phyloP scores from a whole-genome alignment of 805 yeast genomes.

The Candida yuanshanica region DNA sequence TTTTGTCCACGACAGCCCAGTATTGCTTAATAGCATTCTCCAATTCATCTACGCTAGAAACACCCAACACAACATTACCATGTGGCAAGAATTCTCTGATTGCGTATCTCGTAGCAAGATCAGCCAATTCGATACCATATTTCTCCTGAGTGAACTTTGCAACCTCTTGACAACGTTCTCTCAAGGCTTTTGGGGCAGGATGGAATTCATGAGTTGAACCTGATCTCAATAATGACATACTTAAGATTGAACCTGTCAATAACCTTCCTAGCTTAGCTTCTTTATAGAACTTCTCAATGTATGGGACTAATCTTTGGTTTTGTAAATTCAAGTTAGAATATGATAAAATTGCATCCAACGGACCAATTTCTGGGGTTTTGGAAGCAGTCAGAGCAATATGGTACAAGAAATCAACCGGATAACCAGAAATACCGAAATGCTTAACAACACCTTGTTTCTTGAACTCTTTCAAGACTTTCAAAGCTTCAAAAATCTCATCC shows the following conservation, averaged over 20 bases:
- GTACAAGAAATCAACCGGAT: conserved; percentile 69
- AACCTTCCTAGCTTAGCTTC: conserved; percentile 53
- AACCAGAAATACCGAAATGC: conserved; percentile 79
- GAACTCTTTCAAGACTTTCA: conserved; percentile 51
- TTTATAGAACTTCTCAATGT: conserved; percentile 40
- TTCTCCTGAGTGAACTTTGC: conserved; percentile 33
- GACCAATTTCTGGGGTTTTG: conserved; percentile 41
- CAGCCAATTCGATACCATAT: conserved; percentile 64
- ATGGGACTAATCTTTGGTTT: conserved; percentile 48
- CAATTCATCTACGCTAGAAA: conserved; percentile 60
- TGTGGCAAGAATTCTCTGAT: conserved; percentile 34
- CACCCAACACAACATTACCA: conserved; percentile 71
- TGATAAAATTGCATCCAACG: conserved; percentile 69
- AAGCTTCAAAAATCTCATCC: conserved; percentile 52
- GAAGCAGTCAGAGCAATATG: conserved; percentile 39
- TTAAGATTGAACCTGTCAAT: conserved; percentile 79
- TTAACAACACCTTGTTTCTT: conserved; percentile 58
- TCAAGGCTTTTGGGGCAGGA: conserved; percentile 64
- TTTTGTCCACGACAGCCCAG: conserved; percentile 36
- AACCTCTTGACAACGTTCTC: conserved; percentile 31
- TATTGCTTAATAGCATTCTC: conserved; percentile 55
- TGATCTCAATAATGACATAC: conserved; percentile 79
- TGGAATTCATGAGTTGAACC: conserved; percentile 69
- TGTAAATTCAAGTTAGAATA: conserved; percentile 83
- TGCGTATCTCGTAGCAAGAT: conserved; percentile 74